Evolutionary conservation across 1,139 yeast species (phyloP), one percentile per base, ranked within the genome.

Genomic region (Kazachstania sp.): DNA sequence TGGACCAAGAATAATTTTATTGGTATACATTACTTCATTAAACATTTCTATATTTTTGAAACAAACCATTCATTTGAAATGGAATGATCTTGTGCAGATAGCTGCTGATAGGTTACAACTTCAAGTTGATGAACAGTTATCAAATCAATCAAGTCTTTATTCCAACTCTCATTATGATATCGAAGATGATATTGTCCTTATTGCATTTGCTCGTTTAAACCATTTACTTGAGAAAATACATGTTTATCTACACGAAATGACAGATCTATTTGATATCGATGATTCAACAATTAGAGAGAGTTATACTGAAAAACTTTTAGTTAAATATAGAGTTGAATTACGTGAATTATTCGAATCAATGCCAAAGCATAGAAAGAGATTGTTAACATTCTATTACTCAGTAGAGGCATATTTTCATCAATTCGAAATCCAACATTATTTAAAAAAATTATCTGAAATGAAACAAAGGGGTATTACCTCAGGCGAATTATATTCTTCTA

Each of bases 141-240:
- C 34, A 5, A 40, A 40, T 13, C 37, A 15, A 15, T 15, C 35
- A 13, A 7, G 13, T 7, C 2, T 16, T 1, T 20, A 23, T 32
- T 8, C 37, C 6, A 19, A n/a, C 20, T 32, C 66, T 61, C 51
- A 56, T 58, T 45, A 57, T 60, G 30, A 50, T 57, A 26, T 60
- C 60, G 55, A 66, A 57, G 58, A 60, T 61, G 52, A 70, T 54
- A 58, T 59, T 42, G 63, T 74, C 32, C 63, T 86, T 45, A 85
- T 86, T 0, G 58, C 73, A 2, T 75, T 83, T 62, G 79, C 84
- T 11, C 73, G 82, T 52, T 59, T 86, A 51, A 78, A 78, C 51
- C 74, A 75, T 49, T 61, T 77, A 23, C 68, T 84, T 55, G 95
- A 87, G 55, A 76, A 74, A 46, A 79, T 84, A 37, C 83, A 81